phyloP scores from a whole-genome alignment of 768 basidiomycete species.

The Ramaria rubella region DNA sequence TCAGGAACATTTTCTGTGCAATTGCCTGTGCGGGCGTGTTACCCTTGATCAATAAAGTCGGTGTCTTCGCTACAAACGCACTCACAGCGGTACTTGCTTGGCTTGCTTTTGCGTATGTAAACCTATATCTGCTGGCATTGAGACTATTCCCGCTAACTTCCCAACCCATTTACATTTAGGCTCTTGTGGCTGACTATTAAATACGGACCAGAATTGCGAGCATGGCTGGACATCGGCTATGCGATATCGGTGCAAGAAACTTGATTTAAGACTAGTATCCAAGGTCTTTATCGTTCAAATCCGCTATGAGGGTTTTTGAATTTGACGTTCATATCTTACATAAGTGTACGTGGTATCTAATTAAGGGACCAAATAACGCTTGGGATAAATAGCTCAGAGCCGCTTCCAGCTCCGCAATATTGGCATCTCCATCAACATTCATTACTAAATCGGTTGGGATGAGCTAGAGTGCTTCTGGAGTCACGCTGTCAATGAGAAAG shows the following conservation, averaged over 20 bases:
- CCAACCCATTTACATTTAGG: conserved; percentile 25
- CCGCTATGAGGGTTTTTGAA: too few species aligned
- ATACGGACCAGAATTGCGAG: conserved; percentile 52
- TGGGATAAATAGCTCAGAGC: too few species aligned
- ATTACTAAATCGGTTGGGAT: too few species aligned
- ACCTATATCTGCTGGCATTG: not conserved
- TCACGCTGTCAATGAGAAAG: too few species aligned
- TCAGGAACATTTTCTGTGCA: conserved; percentile 40
- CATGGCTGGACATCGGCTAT: conserved; percentile 51
- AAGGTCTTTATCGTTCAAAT: too few species aligned
- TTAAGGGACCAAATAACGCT: too few species aligned
- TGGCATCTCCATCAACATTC: too few species aligned
- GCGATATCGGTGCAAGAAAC: not conserved
- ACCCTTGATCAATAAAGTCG: conserved; percentile 47
- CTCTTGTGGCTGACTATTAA: conserved; percentile 45
- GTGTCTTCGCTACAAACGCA: conserved; percentile 44
- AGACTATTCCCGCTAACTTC: not conserved
- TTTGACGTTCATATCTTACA: too few species aligned
- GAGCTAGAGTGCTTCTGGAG: too few species aligned
- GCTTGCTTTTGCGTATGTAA: conserved; percentile 47
- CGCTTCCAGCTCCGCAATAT: too few species aligned
- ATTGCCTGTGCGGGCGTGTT: conserved; percentile 40
- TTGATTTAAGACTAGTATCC: too few species aligned
- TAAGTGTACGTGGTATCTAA: too few species aligned
- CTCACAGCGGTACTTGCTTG: conserved; percentile 40